Evolutionary conservation across 805 yeast species (phyloP).

Genomic region (Pichia pseudocactophila): DNA sequence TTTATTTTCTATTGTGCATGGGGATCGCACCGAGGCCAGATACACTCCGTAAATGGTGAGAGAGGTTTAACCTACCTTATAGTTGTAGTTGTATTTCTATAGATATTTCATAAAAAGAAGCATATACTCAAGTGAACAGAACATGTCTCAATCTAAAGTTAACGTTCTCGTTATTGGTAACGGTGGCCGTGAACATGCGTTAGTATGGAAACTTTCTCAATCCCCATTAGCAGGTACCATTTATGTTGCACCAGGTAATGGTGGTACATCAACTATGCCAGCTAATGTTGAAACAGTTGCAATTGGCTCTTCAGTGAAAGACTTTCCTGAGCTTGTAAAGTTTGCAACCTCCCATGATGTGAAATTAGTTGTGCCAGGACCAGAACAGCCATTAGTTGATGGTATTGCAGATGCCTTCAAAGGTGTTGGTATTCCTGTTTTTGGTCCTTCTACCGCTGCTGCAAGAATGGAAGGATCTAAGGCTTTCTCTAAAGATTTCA

Average conservation of each 20-base stretch:
- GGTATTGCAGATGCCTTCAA: conserved; percentile 72
- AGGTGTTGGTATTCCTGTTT: conserved; percentile 85
- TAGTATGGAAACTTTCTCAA: conserved; percentile 83
- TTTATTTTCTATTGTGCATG: neutral
- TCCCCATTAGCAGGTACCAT: conserved; percentile 63
- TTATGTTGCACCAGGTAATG: conserved; percentile 95
- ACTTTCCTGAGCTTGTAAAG: conserved; percentile 59
- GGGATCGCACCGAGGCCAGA: too few species aligned
- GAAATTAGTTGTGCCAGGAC: conserved; percentile 86
- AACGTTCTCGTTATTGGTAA: conserved; percentile 85
- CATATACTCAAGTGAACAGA: neutral
- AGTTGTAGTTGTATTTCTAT: neutral
- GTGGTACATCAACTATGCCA: conserved; percentile 63
- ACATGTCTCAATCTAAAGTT: conserved; percentile 16
- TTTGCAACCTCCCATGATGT: conserved; percentile 66
- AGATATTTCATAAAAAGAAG: neutral
- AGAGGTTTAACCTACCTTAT: too few species aligned
- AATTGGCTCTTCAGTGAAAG: conserved; percentile 53
- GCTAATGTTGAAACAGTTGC: conserved; percentile 61
- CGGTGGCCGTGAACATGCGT: conserved; percentile 99
- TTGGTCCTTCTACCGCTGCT: conserved; percentile 90
- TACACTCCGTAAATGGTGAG: neutral
- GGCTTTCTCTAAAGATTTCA: conserved; percentile 86
- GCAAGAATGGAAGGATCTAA: conserved; percentile 96
- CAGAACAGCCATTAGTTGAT: conserved; percentile 97